Base-by-base conservation (phyloP, 176 grass and related monocot species). In the Bolboschoenus planiculmis region DNA sequence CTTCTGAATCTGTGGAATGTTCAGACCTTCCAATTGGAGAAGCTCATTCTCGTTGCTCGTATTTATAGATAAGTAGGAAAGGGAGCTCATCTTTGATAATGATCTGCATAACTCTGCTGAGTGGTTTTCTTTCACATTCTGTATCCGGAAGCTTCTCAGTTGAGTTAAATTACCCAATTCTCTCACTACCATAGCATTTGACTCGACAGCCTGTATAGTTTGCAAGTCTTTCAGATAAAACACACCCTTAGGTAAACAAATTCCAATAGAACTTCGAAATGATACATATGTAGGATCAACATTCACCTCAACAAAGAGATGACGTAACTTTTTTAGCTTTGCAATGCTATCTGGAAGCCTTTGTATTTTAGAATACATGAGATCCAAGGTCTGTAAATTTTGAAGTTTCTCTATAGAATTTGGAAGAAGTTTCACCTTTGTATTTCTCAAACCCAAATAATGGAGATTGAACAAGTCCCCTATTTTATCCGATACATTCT, bases 181-280 rank as follows among this genome's bases (percentile, higher is more conserved):
- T 57, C 59, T 63, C 62, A 88, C 81, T 47, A 88, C 73, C 3
- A 58, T 5, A 68, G 83, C 71, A 65, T 74, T 90, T 61, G 87
- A 85, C 36, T 78, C 24, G 1, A 87, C 26, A 26, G 54, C 71
- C 36, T 51, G 11, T 64, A 90, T 23, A 56, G 70, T 81, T 73
- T 78, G 88, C 63, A 90, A 78, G 7, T 83, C 85, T 55, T 83
- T 90, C 15, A 90, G 30, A 44, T 92, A 27, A 78, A 81, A 76
- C 3, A 88, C 48, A 23, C 86, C 81, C 23, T 84, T 50, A 46
- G 89, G 87, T 51, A 81, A 68, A 10, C 40, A 26, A 44, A 86
- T 36, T 59, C 80, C 42, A 42, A 67, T 15, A 65, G 35, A 20
- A 72, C 24, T 37, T 14, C 35, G 13, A 23, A 86, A 75, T 36